phyloP scores from a whole-genome alignment of 768 basidiomycete species.

The Harrya chromipes region DNA sequence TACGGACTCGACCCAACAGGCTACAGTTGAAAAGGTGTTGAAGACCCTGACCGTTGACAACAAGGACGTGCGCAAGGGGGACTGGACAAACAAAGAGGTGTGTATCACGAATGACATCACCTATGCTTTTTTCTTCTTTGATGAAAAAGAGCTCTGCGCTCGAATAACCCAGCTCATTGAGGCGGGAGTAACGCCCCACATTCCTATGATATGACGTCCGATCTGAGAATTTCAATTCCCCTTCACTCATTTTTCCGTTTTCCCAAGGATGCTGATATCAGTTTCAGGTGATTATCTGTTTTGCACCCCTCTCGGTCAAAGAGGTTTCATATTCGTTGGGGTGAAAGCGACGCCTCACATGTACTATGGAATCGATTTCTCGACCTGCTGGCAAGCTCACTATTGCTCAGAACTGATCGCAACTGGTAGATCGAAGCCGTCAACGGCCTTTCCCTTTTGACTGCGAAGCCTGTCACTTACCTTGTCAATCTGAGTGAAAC shows the following conservation, averaged over 20 bases:
- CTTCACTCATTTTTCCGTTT: neutral
- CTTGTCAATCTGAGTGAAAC: conserved; percentile 95
- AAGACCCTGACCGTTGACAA: conserved; percentile 74
- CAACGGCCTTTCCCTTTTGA: conserved; percentile 85
- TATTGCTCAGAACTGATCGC: conserved; percentile 10
- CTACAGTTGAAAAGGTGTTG: conserved; percentile 80
- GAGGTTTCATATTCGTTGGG: conserved; percentile 72
- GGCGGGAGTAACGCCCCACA: conserved; percentile 88
- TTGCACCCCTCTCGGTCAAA: conserved; percentile 44
- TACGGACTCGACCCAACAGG: conserved; percentile 42
- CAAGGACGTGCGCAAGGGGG: conserved; percentile 89
- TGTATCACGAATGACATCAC: conserved; percentile 22
- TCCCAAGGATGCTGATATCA: conserved; percentile 4
- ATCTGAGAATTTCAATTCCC: conserved; percentile 36
- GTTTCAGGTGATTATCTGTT: conserved; percentile 22
- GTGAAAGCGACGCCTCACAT: conserved; percentile 76
- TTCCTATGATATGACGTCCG: conserved; percentile 61
- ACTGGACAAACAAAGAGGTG: conserved; percentile 98
- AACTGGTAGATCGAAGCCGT: conserved; percentile 76
- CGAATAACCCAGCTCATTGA: conserved; percentile 96
- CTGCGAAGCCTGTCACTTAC: conserved; percentile 96
- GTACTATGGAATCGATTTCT: conserved; percentile 24
- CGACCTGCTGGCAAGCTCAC: neutral
- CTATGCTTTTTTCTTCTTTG: conserved; percentile 22
- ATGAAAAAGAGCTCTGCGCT: conserved; percentile 82